A percentile compares a stretch with the other conserved stretches of the same genome.
phyloP scores from a whole-genome alignment of 2,329 filamentous ascomycete genomes.

The Colletotrichum sp. region DNA sequence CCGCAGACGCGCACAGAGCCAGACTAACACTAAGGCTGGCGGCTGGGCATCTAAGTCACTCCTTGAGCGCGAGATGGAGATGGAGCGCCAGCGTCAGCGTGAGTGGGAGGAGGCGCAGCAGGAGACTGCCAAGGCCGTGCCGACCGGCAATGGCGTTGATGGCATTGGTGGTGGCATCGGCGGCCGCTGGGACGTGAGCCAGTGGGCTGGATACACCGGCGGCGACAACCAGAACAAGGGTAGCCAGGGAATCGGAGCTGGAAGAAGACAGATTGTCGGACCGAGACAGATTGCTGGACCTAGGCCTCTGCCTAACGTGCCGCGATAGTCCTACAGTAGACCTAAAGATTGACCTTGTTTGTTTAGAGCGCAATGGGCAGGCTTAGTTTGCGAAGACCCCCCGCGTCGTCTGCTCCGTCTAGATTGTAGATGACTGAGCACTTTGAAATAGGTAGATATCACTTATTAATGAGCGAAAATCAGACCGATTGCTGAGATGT shows the following conservation, averaged over 20 bases:
- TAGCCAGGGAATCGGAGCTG: conserved; percentile 69
- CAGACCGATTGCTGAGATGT: background rate
- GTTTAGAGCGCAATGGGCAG: background rate
- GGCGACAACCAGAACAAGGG: conserved; percentile 78
- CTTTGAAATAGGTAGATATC: background rate
- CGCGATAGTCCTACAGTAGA: background rate
- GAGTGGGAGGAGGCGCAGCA: conserved; percentile 83
- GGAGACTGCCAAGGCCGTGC: conserved; percentile 62
- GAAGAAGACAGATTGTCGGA: conserved; percentile 79
- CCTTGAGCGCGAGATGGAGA: conserved; percentile 81
- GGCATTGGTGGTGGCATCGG: conserved; percentile 71
- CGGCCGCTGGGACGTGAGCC: conserved; percentile 77
- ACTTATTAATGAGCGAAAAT: background rate
- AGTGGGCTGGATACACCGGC: conserved; percentile 77
- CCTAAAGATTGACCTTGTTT: background rate
- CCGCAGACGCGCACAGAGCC: conserved; percentile 61
- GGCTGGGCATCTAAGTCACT: conserved; percentile 73
- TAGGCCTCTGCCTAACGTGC: conserved; percentile 60
- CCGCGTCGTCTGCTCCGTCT: background rate
- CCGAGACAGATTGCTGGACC: conserved; percentile 82
- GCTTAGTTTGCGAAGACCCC: background rate
- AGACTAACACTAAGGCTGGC: conserved; percentile 65
- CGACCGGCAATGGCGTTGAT: conserved; percentile 58
- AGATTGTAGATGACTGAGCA: background rate
- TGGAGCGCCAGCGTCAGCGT: conserved; percentile 75